These are phyloP conservation scores for Podaxis rugospora DNA, from an alignment of 768 basidiomycete genomes.

Conservation along the genomic window DNA sequence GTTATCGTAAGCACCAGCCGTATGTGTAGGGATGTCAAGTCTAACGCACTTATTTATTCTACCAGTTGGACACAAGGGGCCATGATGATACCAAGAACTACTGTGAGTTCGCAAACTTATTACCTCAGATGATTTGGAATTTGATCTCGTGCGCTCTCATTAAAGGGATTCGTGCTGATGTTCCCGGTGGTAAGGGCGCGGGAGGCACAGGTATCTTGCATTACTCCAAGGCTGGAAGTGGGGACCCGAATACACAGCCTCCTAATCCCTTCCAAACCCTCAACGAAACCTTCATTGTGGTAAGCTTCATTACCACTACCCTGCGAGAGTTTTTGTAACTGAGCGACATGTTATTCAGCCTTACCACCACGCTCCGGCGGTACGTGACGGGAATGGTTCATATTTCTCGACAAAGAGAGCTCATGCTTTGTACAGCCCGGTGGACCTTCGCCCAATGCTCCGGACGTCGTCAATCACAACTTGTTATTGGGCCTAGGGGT, in stretches of 20 bases:
- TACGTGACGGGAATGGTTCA: background rate
- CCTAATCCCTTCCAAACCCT: background rate
- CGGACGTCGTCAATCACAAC: background rate
- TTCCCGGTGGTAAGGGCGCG: background rate
- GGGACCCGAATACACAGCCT: background rate
- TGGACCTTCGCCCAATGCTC: background rate
- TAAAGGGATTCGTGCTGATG: background rate
- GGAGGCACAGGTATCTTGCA: background rate
- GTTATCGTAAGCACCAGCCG: background rate
- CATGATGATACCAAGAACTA: background rate
- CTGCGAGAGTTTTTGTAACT: background rate
- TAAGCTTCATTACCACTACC: background rate
- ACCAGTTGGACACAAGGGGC: background rate
- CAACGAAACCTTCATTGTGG: background rate
- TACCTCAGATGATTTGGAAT: background rate
- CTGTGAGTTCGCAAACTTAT: background rate
- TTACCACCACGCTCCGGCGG: background rate
- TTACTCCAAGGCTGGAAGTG: background rate
- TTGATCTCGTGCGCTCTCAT: background rate
- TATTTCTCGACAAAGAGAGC: background rate
- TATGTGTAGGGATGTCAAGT: no score
- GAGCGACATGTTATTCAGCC: background rate
- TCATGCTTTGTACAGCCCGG: background rate
- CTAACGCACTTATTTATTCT: background rate
- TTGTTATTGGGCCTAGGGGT: background rate